These are phyloP conservation scores for Lagenidium giganteum DNA, from an alignment of 352 stramenopile species.

Conservation along the genomic window DNA sequence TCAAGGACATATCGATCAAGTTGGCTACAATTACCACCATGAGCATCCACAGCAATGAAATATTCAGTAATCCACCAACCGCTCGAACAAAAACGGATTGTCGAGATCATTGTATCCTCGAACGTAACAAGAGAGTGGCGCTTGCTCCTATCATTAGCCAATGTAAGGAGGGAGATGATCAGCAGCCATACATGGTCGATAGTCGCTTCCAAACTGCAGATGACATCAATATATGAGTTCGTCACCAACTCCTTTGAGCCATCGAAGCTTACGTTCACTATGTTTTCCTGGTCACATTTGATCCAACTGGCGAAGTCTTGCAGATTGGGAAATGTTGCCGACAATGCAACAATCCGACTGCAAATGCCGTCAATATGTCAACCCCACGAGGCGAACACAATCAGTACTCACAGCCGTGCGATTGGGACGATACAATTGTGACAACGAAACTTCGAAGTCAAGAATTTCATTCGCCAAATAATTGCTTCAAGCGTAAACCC, in stretches of 20 bases:
- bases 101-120: constrained; percentile 18
- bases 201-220: constrained; percentile 37
- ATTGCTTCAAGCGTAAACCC: constrained; percentile 26
- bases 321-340: constrained; percentile 31
- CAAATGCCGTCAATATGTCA: too few species aligned
- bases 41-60: too few species aligned
- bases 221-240: not conserved
- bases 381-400: not conserved
- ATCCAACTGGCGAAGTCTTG: constrained; percentile 27
- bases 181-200: constrained; percentile 28
- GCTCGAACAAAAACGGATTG: constrained; percentile 32
- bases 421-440: too few species aligned
- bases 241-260: too few species aligned
- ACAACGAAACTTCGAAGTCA: too few species aligned
- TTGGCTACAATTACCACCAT: constrained; percentile 18
- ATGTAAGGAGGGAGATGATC: too few species aligned
- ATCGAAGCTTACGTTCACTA: too few species aligned
- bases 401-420: constrained; percentile 14
- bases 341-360: constrained; percentile 32
- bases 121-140: constrained; percentile 23
- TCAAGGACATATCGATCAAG: constrained; percentile 34
- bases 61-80: not conserved
- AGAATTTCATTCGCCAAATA: constrained; percentile 36
- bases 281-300: too few species aligned
- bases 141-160: too few species aligned